These are phyloP conservation scores for Leishmania aethiopica DNA, from an alignment of 208 protist genomes.

Conservation along the genomic window DNA sequence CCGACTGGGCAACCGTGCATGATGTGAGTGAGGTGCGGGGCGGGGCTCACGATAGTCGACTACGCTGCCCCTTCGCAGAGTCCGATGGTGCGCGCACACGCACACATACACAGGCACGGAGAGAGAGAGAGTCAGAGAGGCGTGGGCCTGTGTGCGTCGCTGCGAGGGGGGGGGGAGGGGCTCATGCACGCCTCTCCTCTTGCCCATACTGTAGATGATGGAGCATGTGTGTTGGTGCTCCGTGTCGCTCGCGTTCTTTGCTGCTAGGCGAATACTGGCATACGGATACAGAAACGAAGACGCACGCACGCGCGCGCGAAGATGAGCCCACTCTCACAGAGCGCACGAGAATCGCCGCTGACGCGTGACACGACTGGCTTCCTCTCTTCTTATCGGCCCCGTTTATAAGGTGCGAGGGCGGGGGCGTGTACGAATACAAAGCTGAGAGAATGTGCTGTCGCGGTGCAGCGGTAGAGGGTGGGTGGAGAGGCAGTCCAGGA, in stretches of 20 bases:
- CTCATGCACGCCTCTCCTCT: neutral
- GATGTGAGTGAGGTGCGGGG: neutral
- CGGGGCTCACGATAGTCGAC: too few relatives aligned
- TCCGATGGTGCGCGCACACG: neutral
- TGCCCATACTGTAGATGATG: neutral
- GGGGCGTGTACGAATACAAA: neutral
- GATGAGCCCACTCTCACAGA: neutral
- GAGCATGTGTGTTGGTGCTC: neutral
- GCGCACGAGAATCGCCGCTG: neutral
- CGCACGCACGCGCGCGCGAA: neutral
- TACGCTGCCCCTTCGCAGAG: neutral
- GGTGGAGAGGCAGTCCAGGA: neutral
- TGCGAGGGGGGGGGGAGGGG: neutral
- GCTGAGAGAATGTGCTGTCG: neutral
- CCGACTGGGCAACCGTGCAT: neutral
- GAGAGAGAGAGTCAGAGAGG: neutral
- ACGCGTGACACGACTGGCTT: neutral
- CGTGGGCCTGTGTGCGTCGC: neutral
- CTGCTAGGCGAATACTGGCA: neutral
- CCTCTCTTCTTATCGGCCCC: neutral
- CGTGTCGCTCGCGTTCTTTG: neutral
- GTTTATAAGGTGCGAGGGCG: neutral
- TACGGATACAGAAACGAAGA: neutral
- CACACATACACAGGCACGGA: conserved; percentile 1
- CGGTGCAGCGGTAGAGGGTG: neutral